Percentiles rank a stretch among this genome's conserved stretches.
Conservation (phyloP, 441 rosid species). For the Manihot esculenta region DNA sequence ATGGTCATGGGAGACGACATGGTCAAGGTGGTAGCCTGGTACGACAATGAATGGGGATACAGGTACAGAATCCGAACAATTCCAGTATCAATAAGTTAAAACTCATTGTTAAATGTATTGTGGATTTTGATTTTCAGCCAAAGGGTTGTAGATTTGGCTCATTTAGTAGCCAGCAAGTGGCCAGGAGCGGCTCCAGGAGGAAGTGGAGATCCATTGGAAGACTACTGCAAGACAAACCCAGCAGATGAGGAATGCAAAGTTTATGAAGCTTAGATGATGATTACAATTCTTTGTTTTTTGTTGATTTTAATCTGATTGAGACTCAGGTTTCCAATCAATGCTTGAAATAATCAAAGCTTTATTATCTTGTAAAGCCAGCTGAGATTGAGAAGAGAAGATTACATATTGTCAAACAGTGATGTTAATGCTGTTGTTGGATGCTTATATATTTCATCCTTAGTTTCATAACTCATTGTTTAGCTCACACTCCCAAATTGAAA, state of each 20-base stretch:
- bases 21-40: slow-evolving; percentile 99
- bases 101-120: no score
- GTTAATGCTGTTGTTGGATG: neutral
- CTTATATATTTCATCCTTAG: no score
- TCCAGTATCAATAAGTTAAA: no score
- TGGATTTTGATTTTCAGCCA: slow-evolving; percentile 51
- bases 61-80: slow-evolving; percentile 42
- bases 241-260: slow-evolving; percentile 93
- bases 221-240: slow-evolving; percentile 88
- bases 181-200: slow-evolving; percentile 57
- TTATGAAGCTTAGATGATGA: slow-evolving; percentile 48
- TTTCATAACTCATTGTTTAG: no score
- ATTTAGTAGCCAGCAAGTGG: slow-evolving; percentile 83
- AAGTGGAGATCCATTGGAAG: slow-evolving; percentile 92
- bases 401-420: neutral
- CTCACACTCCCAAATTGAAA: no score
- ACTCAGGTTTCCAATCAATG: slow-evolving; percentile 14
- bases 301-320: slow-evolving; percentile 8
- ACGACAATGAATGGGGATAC: slow-evolving; percentile 99
- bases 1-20: slow-evolving; percentile 99
- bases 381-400: slow-evolving; percentile 16
- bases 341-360: slow-evolving; percentile 14
- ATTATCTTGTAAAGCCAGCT: slow-evolving; percentile 14
- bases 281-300: neutral
- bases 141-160: slow-evolving; percentile 99